Conservation (phyloP, 2,329 filamentous ascomycete species). For the Chrysoporthe deuterocubensis region DNA sequence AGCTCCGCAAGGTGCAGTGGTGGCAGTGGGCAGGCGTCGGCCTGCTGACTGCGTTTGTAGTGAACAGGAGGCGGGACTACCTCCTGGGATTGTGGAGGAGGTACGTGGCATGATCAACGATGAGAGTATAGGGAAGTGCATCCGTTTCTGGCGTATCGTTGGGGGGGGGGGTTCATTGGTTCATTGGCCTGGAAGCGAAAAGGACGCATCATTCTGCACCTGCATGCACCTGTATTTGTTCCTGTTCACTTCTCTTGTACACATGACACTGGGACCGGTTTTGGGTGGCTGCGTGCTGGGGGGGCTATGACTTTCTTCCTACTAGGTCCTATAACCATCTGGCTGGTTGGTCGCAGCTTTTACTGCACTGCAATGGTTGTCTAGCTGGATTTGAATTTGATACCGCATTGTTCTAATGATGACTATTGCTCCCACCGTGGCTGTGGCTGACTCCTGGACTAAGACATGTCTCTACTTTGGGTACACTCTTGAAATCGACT, state of each 20-base stretch:
- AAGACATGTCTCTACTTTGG: neutral
- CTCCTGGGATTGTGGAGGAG: slow-evolving; percentile 26
- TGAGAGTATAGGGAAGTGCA: neutral
- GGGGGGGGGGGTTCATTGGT: slow-evolving; percentile 5
- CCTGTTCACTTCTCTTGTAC: neutral
- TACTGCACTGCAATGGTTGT: neutral
- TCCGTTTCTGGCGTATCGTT: slow-evolving; percentile 11
- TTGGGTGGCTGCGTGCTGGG: neutral
- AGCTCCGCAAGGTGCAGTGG: slow-evolving; percentile 25
- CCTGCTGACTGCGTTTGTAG: slow-evolving; percentile 18
- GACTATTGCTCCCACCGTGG: neutral
- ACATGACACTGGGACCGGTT: neutral
- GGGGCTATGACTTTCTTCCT: neutral
- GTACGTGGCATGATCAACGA: slow-evolving; percentile 17
- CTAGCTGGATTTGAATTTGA: neutral
- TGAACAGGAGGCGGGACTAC: slow-evolving; percentile 23
- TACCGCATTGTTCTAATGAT: neutral
- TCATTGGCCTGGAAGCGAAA: slow-evolving; percentile 12
- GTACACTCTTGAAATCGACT: neutral
- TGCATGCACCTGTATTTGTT: slow-evolving; percentile 4
- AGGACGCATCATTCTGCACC: neutral
- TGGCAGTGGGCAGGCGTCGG: slow-evolving; percentile 30
- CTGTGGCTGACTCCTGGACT: neutral
- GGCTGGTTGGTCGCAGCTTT: neutral
- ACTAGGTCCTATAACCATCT: neutral